These are phyloP conservation scores for Penstemon davidsonii DNA, from an alignment of 257 asterid genomes.

Conservation along the genomic window DNA sequence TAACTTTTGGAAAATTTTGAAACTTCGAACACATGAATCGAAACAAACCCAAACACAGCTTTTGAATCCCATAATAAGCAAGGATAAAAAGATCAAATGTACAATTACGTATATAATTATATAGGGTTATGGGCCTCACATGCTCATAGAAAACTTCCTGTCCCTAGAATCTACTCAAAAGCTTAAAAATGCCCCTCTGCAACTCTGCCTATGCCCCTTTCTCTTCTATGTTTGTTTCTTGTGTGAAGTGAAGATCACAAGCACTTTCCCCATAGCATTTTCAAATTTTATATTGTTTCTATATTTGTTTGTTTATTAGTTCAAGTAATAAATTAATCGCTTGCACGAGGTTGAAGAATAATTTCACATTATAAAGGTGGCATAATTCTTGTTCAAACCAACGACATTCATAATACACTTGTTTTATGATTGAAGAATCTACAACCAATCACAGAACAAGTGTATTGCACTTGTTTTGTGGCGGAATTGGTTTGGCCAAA, in stretches of 20 bases:
- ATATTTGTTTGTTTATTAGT: not conserved
- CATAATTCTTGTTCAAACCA: too few species aligned
- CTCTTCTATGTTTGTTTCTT: slow-evolving; percentile 26
- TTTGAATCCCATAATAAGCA: too few species aligned
- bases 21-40: too few species aligned
- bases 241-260: slow-evolving; percentile 29
- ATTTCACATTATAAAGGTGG: slow-evolving; percentile 23
- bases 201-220: slow-evolving; percentile 25
- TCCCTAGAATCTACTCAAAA: slow-evolving; percentile 17
- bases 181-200: not conserved
- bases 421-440: too few species aligned
- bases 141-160: slow-evolving; percentile 17
- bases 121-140: slow-evolving; percentile 15
- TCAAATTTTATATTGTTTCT: slow-evolving; percentile 19
- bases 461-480: too few species aligned
- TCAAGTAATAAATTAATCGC: slow-evolving; percentile 4
- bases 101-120: not conserved
- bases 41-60: too few species aligned
- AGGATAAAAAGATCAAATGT: too few species aligned
- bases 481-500: too few species aligned
- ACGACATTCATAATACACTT: too few species aligned
- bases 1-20: too few species aligned
- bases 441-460: too few species aligned
- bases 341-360: slow-evolving; percentile 36
- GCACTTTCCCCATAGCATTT: slow-evolving; percentile 22